These are phyloP conservation scores for Auricularia cornea DNA, from an alignment of 768 basidiomycete genomes.

Conservation along the genomic window DNA sequence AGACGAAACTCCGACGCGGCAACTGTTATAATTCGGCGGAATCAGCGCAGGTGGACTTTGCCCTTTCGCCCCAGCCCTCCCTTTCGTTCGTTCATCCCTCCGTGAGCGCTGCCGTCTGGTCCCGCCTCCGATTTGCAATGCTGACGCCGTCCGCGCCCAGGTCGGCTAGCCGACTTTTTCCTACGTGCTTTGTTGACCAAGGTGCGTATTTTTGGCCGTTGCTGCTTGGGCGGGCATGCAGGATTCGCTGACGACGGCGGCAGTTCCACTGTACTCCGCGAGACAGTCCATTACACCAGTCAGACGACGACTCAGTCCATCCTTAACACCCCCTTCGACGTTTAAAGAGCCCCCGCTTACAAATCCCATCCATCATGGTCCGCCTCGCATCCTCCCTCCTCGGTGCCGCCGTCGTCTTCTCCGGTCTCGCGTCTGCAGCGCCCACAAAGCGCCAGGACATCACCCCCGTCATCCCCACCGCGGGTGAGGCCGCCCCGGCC, in stretches of 20 bases:
- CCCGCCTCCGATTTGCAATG: background rate
- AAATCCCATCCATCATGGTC: background rate
- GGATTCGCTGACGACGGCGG: background rate
- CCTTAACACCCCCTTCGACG: background rate
- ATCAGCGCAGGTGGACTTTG: background rate
- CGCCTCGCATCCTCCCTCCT: background rate
- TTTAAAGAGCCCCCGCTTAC: background rate
- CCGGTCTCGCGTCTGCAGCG: background rate
- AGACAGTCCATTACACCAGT: background rate
- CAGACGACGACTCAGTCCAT: background rate
- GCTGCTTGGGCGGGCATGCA: background rate
- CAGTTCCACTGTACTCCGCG: background rate
- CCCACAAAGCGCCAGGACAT: background rate
- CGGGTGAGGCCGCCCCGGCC: conserved; percentile 28
- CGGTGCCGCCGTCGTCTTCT: background rate
- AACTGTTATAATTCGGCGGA: background rate
- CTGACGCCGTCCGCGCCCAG: background rate
- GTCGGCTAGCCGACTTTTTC: conserved; percentile 2
- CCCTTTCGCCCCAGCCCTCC: background rate
- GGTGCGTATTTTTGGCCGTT: background rate
- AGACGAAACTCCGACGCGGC: background rate
- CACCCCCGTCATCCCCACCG: conserved; percentile 15
- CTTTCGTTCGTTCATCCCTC: background rate
- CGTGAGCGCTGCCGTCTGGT: background rate
- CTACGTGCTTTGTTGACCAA: conserved; percentile 1